A percentile compares a stretch with the other conserved stretches of the same genome.
Evolutionary conservation across 164 flowering plant species (phyloP).

Genomic region (Annona cherimola): DNA sequence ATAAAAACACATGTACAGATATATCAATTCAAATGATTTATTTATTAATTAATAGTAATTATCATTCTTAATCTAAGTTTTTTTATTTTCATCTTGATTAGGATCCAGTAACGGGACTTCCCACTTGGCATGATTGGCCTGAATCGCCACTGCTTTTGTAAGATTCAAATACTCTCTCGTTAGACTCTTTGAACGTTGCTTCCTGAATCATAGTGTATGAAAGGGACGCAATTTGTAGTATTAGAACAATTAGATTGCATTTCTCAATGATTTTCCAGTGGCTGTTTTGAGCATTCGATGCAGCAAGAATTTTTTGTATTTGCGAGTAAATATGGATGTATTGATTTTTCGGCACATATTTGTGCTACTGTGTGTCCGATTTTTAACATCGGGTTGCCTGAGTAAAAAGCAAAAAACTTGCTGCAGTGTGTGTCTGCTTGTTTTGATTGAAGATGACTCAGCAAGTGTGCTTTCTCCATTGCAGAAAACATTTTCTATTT

Average conservation of each 20-base stretch:
- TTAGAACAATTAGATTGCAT: background rate
- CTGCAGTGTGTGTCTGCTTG: background rate
- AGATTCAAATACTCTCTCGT: slow-evolving; percentile 21
- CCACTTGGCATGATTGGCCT: slow-evolving; percentile 62
- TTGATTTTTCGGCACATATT: background rate
- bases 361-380: background rate
- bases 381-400: background rate
- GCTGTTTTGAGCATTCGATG: background rate
- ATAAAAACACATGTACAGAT: no score
- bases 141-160: slow-evolving; percentile 72
- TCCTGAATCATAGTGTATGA: background rate
- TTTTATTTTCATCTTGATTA: slow-evolving; percentile 26
- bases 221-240: background rate
- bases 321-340: background rate
- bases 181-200: background rate
- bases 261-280: background rate
- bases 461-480: background rate
- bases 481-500: background rate
- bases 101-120: slow-evolving; percentile 95
- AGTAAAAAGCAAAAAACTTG: background rate
- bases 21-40: no score
- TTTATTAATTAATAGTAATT: background rate
- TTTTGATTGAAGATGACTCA: background rate
- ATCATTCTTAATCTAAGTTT: background rate
- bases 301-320: background rate